Evolutionary conservation across 306 rosid genomes (phyloP).

Genomic region (Fragaria iinumae): DNA sequence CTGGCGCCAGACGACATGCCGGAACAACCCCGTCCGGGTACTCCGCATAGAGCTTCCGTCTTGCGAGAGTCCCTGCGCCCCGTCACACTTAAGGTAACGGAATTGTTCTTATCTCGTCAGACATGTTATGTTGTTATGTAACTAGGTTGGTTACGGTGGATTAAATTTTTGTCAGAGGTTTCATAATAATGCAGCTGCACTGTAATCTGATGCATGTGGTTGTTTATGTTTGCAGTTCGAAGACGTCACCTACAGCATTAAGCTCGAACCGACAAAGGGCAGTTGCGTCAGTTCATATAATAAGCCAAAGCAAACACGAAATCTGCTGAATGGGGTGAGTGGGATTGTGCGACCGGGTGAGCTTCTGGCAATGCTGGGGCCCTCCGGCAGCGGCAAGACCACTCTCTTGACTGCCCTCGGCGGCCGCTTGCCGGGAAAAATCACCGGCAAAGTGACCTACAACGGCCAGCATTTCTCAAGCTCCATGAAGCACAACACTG

Average conservation of each 20-base stretch:
- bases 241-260: slow-evolving; percentile 57
- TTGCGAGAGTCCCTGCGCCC: slow-evolving; percentile 60
- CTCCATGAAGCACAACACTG: slow-evolving; percentile 55
- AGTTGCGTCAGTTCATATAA: slow-evolving; percentile 27
- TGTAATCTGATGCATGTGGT: not conserved
- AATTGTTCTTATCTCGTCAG: not conserved
- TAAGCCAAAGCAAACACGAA: slow-evolving; percentile 42
- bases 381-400: slow-evolving; percentile 92
- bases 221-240: slow-evolving; percentile 52
- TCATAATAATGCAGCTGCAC: not conserved
- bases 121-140: not conserved
- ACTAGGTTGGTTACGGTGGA: not conserved
- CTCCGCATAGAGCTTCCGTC: slow-evolving; percentile 34
- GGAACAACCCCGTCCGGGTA: not conserved
- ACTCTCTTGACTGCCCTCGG: slow-evolving; percentile 70
- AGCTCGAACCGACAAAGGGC: slow-evolving; percentile 26
- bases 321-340: slow-evolving; percentile 51
- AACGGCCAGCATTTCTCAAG: slow-evolving; percentile 52
- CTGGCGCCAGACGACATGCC: slow-evolving; percentile 32
- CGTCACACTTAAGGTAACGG: slow-evolving; percentile 56
- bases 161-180: not conserved
- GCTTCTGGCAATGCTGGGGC: slow-evolving; percentile 83
- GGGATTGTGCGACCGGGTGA: slow-evolving; percentile 74
- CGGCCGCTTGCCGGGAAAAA: slow-evolving; percentile 56
- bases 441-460: slow-evolving; percentile 68